Percentiles rank a stretch among this genome's conserved stretches.
phyloP scores from a whole-genome alignment of 116 monocot genomes.

The Cymodocea nodosa region DNA sequence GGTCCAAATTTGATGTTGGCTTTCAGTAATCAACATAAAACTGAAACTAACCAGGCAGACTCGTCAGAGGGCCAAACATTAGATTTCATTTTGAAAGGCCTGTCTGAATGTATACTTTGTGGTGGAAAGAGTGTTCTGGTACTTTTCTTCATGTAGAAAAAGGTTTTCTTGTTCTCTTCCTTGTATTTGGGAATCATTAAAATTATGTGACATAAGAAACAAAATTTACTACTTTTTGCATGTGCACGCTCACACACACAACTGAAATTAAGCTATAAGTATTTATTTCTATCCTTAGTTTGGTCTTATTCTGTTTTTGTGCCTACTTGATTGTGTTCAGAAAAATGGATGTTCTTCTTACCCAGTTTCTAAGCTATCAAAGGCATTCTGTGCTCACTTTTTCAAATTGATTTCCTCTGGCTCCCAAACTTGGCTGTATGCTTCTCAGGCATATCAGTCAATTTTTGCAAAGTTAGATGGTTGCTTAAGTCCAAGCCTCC shows the following conservation, averaged over 20 bases:
- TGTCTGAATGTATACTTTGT: slow-evolving; percentile 41
- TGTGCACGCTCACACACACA: no score
- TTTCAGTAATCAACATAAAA: slow-evolving; percentile 33
- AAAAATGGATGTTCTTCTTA: neutral
- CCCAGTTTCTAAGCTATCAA: neutral
- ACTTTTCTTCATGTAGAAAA: neutral
- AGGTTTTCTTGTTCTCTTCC: no score
- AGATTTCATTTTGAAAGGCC: slow-evolving; percentile 18
- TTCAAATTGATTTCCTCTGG: neutral
- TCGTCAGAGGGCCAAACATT: slow-evolving; percentile 8
- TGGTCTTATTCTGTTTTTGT: neutral
- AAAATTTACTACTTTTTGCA: no score
- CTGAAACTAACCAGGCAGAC: slow-evolving; percentile 13
- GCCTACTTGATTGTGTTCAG: neutral
- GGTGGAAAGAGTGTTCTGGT: slow-evolving; percentile 33
- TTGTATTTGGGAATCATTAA: no score
- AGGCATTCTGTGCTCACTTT: neutral
- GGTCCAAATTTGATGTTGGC: slow-evolving; percentile 48
- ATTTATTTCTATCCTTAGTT: neutral
- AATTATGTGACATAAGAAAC: no score
- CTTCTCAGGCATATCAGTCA: neutral
- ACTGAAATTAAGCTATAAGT: no score
- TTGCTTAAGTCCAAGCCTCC: neutral
- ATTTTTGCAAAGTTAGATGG: neutral
- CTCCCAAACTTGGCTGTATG: neutral